Evolutionary conservation across 805 yeast genomes (phyloP).

Genomic region (Candida sakaeoensis): DNA sequence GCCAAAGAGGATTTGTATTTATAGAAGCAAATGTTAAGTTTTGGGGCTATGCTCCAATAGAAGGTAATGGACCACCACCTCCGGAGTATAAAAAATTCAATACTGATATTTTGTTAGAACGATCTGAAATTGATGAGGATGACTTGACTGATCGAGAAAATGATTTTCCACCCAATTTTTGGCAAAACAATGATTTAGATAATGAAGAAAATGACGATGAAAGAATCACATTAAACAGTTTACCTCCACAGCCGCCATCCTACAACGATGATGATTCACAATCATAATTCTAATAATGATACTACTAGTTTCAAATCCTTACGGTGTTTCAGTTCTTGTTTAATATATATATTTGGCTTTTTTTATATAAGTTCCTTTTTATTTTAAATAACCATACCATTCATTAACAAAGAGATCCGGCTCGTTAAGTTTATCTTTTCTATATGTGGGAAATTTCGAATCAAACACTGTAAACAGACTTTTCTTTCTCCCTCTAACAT

Average conservation of each 20-base stretch:
- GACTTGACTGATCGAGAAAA: conserved; percentile 41
- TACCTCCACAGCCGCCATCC: conserved; percentile 35
- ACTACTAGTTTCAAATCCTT: no score
- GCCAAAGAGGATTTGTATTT: conserved; percentile 84
- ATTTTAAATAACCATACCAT: conserved; percentile 15
- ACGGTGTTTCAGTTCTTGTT: background rate
- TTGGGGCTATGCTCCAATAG: conserved; percentile 93
- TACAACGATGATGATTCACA: no score
- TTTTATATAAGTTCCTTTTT: no score
- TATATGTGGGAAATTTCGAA: conserved; percentile 29
- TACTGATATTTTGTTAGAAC: conserved; percentile 72
- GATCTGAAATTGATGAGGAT: conserved; percentile 52
- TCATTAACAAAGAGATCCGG: conserved; percentile 17
- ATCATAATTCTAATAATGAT: no score
- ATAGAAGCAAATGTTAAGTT: conserved; percentile 91
- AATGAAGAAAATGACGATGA: conserved; percentile 31
- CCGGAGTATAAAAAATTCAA: conserved; percentile 84
- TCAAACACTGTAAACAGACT: conserved; percentile 25
- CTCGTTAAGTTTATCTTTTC: conserved; percentile 28
- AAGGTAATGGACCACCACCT: conserved; percentile 87
- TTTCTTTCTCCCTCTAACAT: conserved; percentile 27
- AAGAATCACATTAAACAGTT: conserved; percentile 38
- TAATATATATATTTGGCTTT: background rate
- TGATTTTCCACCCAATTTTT: conserved; percentile 57
- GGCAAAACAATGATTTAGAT: conserved; percentile 30